These are phyloP conservation scores for Mycosarcoma mackinlayi DNA, from an alignment of 1,284 basidiomycete genomes.

Conservation along the genomic window DNA sequence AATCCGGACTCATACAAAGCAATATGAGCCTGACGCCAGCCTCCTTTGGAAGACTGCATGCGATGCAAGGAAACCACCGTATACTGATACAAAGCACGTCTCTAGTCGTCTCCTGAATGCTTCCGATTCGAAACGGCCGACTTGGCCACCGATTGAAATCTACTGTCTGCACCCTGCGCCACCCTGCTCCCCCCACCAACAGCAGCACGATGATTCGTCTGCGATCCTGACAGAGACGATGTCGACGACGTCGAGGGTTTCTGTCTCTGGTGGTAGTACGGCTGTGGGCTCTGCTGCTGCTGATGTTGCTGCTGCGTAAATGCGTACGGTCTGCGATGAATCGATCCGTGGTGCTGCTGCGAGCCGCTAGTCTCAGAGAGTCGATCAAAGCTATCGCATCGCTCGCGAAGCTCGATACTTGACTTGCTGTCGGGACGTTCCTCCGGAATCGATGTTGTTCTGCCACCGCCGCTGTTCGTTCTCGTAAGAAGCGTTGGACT, in stretches of 20 bases:
- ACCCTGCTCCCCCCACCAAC: background rate
- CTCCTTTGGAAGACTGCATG: too few relatives aligned
- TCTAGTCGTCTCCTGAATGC: conserved; percentile 15
- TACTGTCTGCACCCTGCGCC: background rate
- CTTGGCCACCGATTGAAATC: conserved; percentile 21
- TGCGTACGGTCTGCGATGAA: conserved; percentile 8
- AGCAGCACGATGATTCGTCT: background rate
- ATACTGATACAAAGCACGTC: background rate
- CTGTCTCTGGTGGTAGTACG: conserved; percentile 24
- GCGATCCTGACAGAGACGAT: conserved; percentile 17
- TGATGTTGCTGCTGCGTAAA: conserved; percentile 9
- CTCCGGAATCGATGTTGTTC: conserved; percentile 7
- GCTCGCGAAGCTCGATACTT: conserved; percentile 7
- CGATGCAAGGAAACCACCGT: too few relatives aligned
- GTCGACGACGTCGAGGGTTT: conserved; percentile 22
- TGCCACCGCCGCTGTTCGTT: conserved; percentile 6
- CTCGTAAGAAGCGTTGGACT: conserved; percentile 10
- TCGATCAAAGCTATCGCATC: conserved; percentile 28
- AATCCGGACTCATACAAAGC: too few relatives aligned
- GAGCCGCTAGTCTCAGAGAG: conserved; percentile 27
- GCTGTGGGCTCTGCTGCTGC: conserved; percentile 9
- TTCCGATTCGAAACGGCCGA: conserved; percentile 14
- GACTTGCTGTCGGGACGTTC: conserved; percentile 3
- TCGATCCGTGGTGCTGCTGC: conserved; percentile 6
- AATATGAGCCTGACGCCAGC: too few relatives aligned